Evolutionary conservation across 2,329 filamentous ascomycete genomes (phyloP).

Genomic region (Aurifilum marmelostoma): DNA sequence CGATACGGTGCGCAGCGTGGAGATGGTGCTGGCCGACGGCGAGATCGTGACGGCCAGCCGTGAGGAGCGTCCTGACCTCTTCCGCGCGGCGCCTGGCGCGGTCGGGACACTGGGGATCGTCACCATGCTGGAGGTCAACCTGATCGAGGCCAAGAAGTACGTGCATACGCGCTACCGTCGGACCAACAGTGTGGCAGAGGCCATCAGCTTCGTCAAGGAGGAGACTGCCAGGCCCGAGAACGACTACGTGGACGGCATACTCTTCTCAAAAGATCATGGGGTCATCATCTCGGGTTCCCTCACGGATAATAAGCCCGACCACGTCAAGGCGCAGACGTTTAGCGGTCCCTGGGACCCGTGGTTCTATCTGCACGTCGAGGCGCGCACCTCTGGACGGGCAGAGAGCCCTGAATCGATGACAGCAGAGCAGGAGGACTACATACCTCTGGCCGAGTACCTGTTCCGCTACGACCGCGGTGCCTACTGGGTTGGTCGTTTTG

Average conservation of each 20-base stretch:
- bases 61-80: conserved; percentile 55
- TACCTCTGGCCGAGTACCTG: conserved; percentile 72
- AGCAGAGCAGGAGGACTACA: conserved; percentile 56
- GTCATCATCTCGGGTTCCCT: conserved; percentile 68
- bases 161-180: conserved; percentile 67
- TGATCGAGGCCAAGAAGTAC: conserved; percentile 62
- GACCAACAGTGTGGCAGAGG: conserved; percentile 50
- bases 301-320: conserved; percentile 54
- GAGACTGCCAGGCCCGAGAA: conserved; percentile 49
- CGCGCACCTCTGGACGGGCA: conserved; percentile 40
- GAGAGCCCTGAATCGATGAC: conserved; percentile 26
- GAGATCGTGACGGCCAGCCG: conserved; percentile 57
- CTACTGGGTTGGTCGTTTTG: conserved; percentile 72
- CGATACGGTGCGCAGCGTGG: conserved; percentile 63
- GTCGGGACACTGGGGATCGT: conserved; percentile 70
- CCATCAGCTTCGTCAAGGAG: conserved; percentile 52
- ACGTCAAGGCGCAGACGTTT: conserved; percentile 53
- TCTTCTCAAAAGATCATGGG: conserved; percentile 64
- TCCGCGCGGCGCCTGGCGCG: conserved; percentile 66
- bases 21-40: conserved; percentile 72
- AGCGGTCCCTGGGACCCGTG: conserved; percentile 68
- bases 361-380: conserved; percentile 74
- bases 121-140: conserved; percentile 66
- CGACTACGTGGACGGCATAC: conserved; percentile 76
- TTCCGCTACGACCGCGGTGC: conserved; percentile 77